A percentile compares a stretch with the other conserved stretches of the same genome.
phyloP scores from a whole-genome alignment of 441 rosid species.

The Pelargonium myrrhifolium region DNA sequence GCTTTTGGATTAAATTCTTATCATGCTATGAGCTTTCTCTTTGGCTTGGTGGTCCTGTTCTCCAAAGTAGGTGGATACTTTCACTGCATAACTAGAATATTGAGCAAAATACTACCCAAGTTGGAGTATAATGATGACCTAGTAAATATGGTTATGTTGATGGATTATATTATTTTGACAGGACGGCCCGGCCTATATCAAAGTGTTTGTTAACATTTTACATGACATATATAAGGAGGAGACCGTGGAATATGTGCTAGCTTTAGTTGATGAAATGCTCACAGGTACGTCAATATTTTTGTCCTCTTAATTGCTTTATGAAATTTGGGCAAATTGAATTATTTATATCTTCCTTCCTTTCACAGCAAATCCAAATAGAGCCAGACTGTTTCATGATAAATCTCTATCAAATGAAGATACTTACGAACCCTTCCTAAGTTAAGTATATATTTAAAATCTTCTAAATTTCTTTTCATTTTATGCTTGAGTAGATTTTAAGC shows the following conservation, averaged over 20 bases:
- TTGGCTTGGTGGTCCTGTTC: not conserved
- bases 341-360: slow-evolving; percentile 26
- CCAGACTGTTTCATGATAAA: slow-evolving; percentile 76
- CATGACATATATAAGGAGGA: slow-evolving; percentile 91
- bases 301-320: slow-evolving; percentile 6
- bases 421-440: slow-evolving; percentile 97
- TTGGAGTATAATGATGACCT: not conserved
- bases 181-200: slow-evolving; percentile 93
- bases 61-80: not conserved
- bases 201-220: slow-evolving; percentile 72
- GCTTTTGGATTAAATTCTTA: not conserved
- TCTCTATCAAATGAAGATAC: slow-evolving; percentile 74
- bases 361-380: slow-evolving; percentile 87
- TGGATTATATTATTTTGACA: slow-evolving; percentile 21
- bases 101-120: not conserved
- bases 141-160: not conserved
- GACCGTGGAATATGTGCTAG: slow-evolving; percentile 94
- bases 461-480: not conserved
- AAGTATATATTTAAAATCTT: slow-evolving; percentile 23
- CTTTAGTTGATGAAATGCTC: slow-evolving; percentile 88
- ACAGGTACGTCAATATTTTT: slow-evolving; percentile 40
- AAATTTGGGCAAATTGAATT: not conserved
- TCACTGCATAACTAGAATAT: not conserved
- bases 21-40: not conserved
- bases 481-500: no score